A percentile compares a stretch with the other conserved stretches of the same genome.
Evolutionary conservation across 2,329 filamentous ascomycete species (phyloP).

Genomic region (Colletotrichum shisoi): DNA sequence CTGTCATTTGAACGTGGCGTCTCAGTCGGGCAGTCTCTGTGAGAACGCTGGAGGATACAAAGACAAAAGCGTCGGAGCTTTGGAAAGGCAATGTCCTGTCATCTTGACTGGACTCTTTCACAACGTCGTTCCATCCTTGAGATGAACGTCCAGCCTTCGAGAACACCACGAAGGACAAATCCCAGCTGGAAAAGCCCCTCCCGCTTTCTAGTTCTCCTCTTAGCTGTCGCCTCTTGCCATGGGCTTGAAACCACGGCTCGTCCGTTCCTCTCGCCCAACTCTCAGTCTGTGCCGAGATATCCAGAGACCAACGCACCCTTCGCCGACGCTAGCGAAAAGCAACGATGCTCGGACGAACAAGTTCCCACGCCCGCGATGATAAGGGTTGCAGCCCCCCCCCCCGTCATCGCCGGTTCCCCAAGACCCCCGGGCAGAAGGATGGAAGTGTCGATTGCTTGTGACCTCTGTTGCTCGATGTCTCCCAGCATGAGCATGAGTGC

Average conservation of each 20-base stretch:
- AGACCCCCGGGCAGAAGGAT: neutral
- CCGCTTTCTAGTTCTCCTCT: neutral
- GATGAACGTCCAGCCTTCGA: conserved; percentile 27
- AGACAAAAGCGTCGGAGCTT: neutral
- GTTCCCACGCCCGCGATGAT: conserved; percentile 15
- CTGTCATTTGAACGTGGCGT: no score
- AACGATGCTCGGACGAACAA: conserved; percentile 34
- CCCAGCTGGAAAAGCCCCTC: no score
- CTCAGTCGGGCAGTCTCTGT: neutral
- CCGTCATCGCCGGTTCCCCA: conserved; percentile 1
- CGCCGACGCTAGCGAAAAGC: conserved; percentile 33
- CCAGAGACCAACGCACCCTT: conserved; percentile 34
- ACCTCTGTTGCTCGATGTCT: neutral
- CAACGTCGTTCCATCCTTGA: conserved; percentile 29
- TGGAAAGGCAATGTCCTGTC: neutral
- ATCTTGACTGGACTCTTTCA: conserved; percentile 9
- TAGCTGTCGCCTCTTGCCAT: neutral
- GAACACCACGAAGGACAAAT: conserved; percentile 3
- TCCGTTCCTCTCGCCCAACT: neutral
- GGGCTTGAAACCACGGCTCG: conserved; percentile 1
- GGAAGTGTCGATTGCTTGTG: neutral
- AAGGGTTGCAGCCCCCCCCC: conserved; percentile 8
- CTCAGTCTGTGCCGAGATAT: conserved; percentile 29
- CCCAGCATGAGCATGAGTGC: conserved; percentile 18
- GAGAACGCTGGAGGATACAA: neutral